These are phyloP conservation scores for Mortierella sp. DNA, from an alignment of 371 early-diverging fungal genomes.

Conservation along the genomic window DNA sequence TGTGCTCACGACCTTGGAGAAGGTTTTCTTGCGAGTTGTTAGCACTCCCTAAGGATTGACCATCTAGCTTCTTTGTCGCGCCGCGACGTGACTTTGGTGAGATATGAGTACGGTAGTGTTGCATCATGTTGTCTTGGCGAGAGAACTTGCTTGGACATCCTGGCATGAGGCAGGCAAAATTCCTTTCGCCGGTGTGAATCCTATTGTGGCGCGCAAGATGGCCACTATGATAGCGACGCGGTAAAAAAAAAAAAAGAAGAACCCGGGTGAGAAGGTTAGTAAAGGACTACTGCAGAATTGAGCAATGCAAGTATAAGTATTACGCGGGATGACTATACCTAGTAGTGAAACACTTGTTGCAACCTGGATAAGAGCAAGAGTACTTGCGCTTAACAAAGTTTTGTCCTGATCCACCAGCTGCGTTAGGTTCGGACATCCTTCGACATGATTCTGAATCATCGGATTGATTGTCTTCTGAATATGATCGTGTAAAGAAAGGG, in stretches of 20 bases:
- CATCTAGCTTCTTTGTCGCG: constrained; percentile 27
- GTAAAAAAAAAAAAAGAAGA: background rate
- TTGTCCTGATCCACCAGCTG: constrained; percentile 6
- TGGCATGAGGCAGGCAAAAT: constrained; percentile 85
- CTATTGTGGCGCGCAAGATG: constrained; percentile 91
- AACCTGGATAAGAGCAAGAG: constrained; percentile 64
- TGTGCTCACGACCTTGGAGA: constrained; percentile 28
- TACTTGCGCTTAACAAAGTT: constrained; percentile 60
- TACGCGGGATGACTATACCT: constrained; percentile 53
- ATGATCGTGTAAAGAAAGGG: constrained; percentile 38
- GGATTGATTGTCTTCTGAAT: constrained; percentile 47
- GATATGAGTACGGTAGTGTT: constrained; percentile 90
- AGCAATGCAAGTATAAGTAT: background rate
- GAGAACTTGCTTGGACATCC: constrained; percentile 89
- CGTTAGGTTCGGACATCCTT: constrained; percentile 39
- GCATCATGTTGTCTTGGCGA: constrained; percentile 93
- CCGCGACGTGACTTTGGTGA: constrained; percentile 79
- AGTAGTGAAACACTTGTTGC: constrained; percentile 72
- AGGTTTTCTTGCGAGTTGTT: constrained; percentile 43
- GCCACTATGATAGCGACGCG: constrained; percentile 62
- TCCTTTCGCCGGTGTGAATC: constrained; percentile 95
- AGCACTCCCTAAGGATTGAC: constrained; percentile 1
- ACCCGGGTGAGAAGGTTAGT: background rate
- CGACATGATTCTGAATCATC: constrained; percentile 42
- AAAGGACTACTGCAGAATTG: background rate